A percentile compares a stretch with the other conserved stretches of the same genome.
Evolutionary conservation across 768 basidiomycete genomes (phyloP).

Genomic region (Cystobasidium tubakii): DNA sequence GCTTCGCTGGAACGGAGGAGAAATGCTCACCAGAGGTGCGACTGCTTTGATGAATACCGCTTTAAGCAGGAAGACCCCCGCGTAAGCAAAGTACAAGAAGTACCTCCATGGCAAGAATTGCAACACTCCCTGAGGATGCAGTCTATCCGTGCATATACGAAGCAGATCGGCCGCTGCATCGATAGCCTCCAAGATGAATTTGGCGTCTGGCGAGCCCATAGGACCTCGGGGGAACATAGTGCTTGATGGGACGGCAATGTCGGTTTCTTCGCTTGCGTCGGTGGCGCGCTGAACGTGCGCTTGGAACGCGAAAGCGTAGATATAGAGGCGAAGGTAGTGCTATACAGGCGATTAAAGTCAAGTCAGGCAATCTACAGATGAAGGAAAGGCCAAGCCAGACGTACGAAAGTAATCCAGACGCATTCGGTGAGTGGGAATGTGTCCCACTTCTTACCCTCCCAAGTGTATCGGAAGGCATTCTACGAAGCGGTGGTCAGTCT

Average conservation of each 20-base stretch:
- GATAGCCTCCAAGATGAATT: conserved; percentile 43
- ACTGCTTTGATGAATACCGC: conserved; percentile 41
- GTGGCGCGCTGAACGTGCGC: conserved; percentile 35
- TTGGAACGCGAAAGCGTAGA: conserved; percentile 44
- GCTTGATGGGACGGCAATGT: conserved; percentile 34
- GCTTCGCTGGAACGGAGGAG: no score
- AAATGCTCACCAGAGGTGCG: not conserved
- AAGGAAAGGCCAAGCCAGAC: no score
- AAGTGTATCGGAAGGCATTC: conserved; percentile 36
- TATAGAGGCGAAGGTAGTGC: conserved; percentile 35
- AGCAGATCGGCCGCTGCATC: conserved; percentile 43
- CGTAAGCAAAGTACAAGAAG: conserved; percentile 40
- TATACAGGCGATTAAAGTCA: not conserved
- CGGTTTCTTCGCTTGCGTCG: not conserved
- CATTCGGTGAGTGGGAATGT: conserved; percentile 31
- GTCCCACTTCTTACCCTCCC: conserved; percentile 30
- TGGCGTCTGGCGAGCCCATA: conserved; percentile 40
- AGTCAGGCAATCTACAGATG: no score
- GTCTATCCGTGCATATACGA: conserved; percentile 38
- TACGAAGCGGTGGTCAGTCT: no score
- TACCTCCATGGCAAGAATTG: conserved; percentile 40
- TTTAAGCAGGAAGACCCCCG: conserved; percentile 42
- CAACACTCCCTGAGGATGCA: conserved; percentile 43
- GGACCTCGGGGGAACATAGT: conserved; percentile 39
- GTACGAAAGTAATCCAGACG: conserved; percentile 35